Percentiles rank a stretch among this genome's conserved stretches.
phyloP scores from a whole-genome alignment of 495 filamentous ascomycete species.

The Daldinia decipiens region DNA sequence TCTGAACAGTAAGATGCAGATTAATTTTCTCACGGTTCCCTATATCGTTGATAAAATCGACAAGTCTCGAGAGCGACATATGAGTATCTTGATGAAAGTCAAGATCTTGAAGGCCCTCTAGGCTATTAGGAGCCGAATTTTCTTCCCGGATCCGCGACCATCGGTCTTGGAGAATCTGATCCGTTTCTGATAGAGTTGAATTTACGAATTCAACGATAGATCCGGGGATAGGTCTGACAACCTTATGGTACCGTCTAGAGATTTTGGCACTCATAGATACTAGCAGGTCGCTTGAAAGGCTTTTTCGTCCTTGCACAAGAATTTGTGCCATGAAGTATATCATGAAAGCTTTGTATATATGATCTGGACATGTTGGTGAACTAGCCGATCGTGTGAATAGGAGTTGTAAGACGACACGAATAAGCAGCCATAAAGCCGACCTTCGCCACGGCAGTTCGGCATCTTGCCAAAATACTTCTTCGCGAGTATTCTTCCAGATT shows the following conservation, averaged over 20 bases:
- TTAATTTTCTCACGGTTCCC: neutral
- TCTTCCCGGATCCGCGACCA: conserved; percentile 26
- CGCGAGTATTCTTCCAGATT: conserved; percentile 68
- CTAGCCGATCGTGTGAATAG: conserved; percentile 18
- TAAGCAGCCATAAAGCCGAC: conserved; percentile 68
- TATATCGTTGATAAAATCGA: conserved; percentile 13
- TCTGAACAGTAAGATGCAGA: neutral
- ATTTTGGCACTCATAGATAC: conserved; percentile 64
- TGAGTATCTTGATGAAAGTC: conserved; percentile 19
- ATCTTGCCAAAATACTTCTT: conserved; percentile 66
- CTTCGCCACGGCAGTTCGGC: conserved; percentile 61
- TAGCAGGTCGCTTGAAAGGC: conserved; percentile 48
- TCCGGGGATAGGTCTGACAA: conserved; percentile 26
- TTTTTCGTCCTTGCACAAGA: conserved; percentile 42
- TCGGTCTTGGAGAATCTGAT: neutral
- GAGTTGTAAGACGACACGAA: conserved; percentile 66
- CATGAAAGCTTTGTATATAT: conserved; percentile 67
- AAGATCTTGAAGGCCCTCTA: conserved; percentile 6
- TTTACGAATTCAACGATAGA: conserved; percentile 37
- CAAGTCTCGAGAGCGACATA: conserved; percentile 3
- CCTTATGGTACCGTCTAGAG: conserved; percentile 58
- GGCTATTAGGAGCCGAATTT: neutral
- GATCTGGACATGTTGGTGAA: neutral
- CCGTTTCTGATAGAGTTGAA: conserved; percentile 1
- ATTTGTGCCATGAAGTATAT: conserved; percentile 59